phyloP scores from a whole-genome alignment of 2,329 filamentous ascomycete genomes.

The Sphaerostilbella broomeana region DNA sequence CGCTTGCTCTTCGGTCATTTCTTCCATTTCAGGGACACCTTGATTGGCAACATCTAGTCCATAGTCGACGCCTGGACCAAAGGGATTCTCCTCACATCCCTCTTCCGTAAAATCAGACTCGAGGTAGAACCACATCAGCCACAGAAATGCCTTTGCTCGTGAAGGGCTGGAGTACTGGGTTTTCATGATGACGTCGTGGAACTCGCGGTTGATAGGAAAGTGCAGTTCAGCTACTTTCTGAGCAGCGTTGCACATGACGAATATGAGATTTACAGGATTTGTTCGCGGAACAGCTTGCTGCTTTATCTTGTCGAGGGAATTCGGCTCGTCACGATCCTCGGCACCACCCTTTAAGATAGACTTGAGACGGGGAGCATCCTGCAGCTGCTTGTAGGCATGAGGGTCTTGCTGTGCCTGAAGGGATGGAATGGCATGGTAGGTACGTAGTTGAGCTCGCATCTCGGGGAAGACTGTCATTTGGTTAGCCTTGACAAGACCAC shows the following conservation, averaged over 20 bases:
- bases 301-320: conserved; percentile 77
- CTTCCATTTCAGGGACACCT: conserved; percentile 60
- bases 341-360: conserved; percentile 96
- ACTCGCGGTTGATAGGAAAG: conserved; percentile 78
- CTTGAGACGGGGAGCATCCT: conserved; percentile 91
- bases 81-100: conserved; percentile 83
- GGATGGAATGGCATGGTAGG: conserved; percentile 95
- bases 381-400: conserved; percentile 94
- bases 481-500: not conserved
- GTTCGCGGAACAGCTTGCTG: conserved; percentile 60
- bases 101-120: conserved; percentile 91
- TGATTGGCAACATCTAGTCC: conserved; percentile 58
- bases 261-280: conserved; percentile 95
- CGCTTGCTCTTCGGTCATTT: conserved; percentile 60
- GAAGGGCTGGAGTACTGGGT: conserved; percentile 74
- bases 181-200: conserved; percentile 95
- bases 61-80: conserved; percentile 66
- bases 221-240: conserved; percentile 89
- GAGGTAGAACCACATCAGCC: conserved; percentile 99
- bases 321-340: conserved; percentile 80
- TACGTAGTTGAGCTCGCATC: conserved; percentile 95
- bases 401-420: conserved; percentile 92
- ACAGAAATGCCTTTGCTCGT: conserved; percentile 82
- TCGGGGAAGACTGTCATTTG: conserved; percentile 80
- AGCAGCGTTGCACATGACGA: conserved; percentile 84